Evolutionary conservation across 2,329 filamentous ascomycete genomes (phyloP).

Genomic region (Colletotrichum sp.): DNA sequence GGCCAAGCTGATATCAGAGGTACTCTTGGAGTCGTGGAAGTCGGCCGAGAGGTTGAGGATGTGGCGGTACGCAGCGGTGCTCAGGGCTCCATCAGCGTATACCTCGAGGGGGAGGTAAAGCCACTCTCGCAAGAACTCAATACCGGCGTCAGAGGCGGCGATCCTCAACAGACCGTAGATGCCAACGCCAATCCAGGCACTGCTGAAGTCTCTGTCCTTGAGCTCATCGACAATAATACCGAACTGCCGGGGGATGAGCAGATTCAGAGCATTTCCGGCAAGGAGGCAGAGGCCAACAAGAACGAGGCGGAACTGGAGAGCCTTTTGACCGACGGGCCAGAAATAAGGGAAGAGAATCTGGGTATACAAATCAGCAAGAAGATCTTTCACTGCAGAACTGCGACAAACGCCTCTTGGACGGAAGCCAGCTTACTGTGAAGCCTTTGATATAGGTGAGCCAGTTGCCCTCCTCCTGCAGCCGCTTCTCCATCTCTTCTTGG

Average conservation of each 20-base stretch:
- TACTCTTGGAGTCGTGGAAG: conserved; percentile 66
- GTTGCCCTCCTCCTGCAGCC: conserved; percentile 75
- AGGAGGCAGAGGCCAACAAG: conserved; percentile 73
- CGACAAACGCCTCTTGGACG: neutral
- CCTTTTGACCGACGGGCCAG: conserved; percentile 72
- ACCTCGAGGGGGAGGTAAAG: conserved; percentile 64
- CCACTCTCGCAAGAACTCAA: conserved; percentile 58
- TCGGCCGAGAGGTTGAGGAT: conserved; percentile 66
- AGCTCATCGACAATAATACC: conserved; percentile 79
- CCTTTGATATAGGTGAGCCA: conserved; percentile 80
- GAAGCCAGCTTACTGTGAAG: conserved; percentile 57
- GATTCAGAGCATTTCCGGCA: conserved; percentile 73
- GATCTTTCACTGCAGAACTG: neutral
- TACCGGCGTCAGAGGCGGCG: conserved; percentile 59
- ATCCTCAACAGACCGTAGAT: conserved; percentile 57
- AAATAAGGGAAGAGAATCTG: conserved; percentile 80
- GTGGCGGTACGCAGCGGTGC: conserved; percentile 61
- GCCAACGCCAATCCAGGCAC: conserved; percentile 57
- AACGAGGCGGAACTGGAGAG: conserved; percentile 71
- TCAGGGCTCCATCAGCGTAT: conserved; percentile 59
- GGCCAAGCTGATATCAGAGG: conserved; percentile 62
- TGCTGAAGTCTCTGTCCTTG: conserved; percentile 25
- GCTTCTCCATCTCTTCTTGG: conserved; percentile 67
- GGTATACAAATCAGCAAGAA: neutral
- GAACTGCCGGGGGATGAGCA: conserved; percentile 81